These are phyloP conservation scores for Wickerhamiella siamensis DNA, from an alignment of 805 yeast genomes.

Conservation along the genomic window DNA sequence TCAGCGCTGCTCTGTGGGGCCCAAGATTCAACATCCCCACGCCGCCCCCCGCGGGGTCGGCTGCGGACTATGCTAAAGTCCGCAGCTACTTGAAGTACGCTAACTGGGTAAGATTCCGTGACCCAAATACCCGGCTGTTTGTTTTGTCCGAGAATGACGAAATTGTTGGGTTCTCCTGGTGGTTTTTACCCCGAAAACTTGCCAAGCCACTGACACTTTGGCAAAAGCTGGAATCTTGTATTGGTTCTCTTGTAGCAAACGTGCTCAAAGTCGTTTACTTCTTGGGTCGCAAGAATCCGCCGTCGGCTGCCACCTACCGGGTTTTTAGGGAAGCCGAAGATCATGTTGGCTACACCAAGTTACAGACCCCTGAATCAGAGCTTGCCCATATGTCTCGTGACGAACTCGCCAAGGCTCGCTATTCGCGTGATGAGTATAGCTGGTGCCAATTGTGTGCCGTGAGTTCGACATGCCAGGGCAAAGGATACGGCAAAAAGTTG, in stretches of 20 bases:
- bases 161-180: not conserved
- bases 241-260: not conserved
- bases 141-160: not conserved
- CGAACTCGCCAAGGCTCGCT: not conserved
- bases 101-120: not conserved
- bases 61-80: not conserved
- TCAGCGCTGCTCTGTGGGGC: not conserved
- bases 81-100: not conserved
- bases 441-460: not conserved
- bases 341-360: not conserved
- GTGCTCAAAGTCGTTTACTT: not conserved
- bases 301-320: not conserved
- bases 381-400: not conserved
- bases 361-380: not conserved
- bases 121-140: not conserved
- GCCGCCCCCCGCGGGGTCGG: conserved; percentile 1
- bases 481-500: conserved; percentile 1
- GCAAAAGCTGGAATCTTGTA: not conserved
- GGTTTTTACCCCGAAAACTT: not conserved
- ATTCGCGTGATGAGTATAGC: not conserved
- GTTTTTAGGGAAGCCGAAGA: not conserved
- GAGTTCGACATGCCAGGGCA: not conserved
- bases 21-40: not conserved
- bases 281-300: not conserved
- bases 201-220: not conserved